These are phyloP conservation scores for Fusarium sp. DNA, from an alignment of 2,329 filamentous ascomycete species.

Conservation along the genomic window DNA sequence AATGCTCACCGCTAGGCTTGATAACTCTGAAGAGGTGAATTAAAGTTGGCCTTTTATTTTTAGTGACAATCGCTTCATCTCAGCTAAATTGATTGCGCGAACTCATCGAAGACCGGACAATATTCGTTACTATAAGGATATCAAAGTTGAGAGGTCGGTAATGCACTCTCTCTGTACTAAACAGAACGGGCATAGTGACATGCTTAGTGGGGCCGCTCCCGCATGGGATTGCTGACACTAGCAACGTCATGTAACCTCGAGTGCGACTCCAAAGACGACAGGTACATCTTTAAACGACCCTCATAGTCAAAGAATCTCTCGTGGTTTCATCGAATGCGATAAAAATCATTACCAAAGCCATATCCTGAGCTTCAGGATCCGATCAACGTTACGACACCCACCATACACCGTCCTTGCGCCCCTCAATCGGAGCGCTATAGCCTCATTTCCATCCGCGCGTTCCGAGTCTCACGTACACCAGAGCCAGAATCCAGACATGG, in stretches of 20 bases:
- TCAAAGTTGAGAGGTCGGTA: not conserved
- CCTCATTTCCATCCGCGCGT: constrained; percentile 34
- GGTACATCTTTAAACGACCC: constrained; percentile 11
- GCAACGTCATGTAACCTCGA: constrained; percentile 36
- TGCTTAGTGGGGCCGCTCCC: constrained; percentile 23
- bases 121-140: not conserved
- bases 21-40: not conserved
- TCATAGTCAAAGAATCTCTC: constrained; percentile 2
- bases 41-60: not conserved
- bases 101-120: not conserved
- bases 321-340: constrained; percentile 1
- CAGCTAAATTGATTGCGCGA: not conserved
- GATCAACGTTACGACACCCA: not conserved
- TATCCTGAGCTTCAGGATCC: not conserved
- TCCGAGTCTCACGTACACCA: constrained; percentile 30
- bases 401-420: not conserved
- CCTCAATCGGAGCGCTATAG: constrained; percentile 15
- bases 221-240: constrained; percentile 30
- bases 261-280: constrained; percentile 15
- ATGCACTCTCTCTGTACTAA: not conserved
- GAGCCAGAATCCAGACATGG: constrained; percentile 32
- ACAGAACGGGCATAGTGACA: constrained; percentile 7
- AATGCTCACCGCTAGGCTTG: not conserved
- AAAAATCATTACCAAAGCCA: not conserved
- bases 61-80: not conserved